Base-by-base conservation (phyloP, 106 monocot species). In the Dendrobium huoshanense region DNA sequence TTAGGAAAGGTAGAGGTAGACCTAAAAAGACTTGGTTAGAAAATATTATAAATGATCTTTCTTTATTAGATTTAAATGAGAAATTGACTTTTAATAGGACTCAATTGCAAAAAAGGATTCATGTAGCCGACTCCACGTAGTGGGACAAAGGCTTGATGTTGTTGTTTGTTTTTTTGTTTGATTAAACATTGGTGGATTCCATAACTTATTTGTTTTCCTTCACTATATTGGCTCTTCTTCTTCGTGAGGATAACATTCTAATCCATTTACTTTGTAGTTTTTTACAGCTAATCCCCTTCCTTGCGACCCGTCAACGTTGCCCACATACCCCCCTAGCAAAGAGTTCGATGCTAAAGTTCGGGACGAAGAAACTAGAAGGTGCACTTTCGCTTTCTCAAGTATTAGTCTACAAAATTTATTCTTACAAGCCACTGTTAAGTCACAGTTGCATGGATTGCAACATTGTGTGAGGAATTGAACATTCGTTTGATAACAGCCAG, bases 331-430 rank as follows among this genome's bases (percentile, higher is more conserved):
- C 47, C 90, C 94, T 16, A 90, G 92, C 75, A 95, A 95, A 84
- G 95, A 95, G 79, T 89, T 95, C 80, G 92, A 95, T 88, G 95
- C 89, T 68, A 95, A 95, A 83, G 10, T 87, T 19, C 85, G 95
- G 51, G 92, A 95, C 43, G 92, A 92, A 77, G 95, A 95, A 85
- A 79, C 87, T 75, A 86, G 89, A 89, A 95, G 95, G 95, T 95
- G 74, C 43, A 13, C 72, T 42, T 40, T 18, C 22, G 1, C 74
- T 74, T 74, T 74, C 19, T 74, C 13, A 33, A 33, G 20, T 42
- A 74, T 74, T 43, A 74, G 43, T 74, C 5, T 74, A 40, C 16
- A 17, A n/a, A 74, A 17, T 33, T 70, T 70, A 70, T 70, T 70
- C 70, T 5, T 37, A 70, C 33, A 70, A 70, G 15, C 22, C 33